Percentiles rank a stretch among this genome's conserved stretches.
phyloP scores from a whole-genome alignment of 1,284 basidiomycete species.

The Irpex rosettiformis region DNA sequence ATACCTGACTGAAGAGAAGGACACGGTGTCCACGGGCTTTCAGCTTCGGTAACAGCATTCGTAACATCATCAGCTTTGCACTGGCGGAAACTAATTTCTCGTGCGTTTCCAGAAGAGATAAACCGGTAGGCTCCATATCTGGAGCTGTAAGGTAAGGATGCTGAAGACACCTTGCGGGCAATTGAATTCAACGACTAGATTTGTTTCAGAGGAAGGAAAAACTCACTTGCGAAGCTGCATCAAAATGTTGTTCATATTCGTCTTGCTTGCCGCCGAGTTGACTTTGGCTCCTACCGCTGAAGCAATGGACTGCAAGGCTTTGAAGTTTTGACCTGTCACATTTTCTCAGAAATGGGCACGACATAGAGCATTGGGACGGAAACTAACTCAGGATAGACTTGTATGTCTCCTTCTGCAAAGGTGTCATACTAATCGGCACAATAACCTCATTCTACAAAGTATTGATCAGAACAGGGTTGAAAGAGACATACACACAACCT shows the following conservation, averaged over 20 bases:
- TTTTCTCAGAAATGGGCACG: neutral
- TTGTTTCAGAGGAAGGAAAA: neutral
- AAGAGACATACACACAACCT: slow-evolving; percentile 10
- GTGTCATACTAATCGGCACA: slow-evolving; percentile 87
- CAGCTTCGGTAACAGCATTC: slow-evolving; percentile 81
- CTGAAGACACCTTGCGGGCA: slow-evolving; percentile 80
- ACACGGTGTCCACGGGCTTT: slow-evolving; percentile 90
- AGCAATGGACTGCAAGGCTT: slow-evolving; percentile 58
- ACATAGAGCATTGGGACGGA: neutral
- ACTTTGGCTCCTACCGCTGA: slow-evolving; percentile 29
- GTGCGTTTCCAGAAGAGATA: slow-evolving; percentile 63
- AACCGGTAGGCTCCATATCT: slow-evolving; percentile 75
- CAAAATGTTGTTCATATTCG: slow-evolving; percentile 74
- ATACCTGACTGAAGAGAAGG: slow-evolving; percentile 95
- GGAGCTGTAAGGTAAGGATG: slow-evolving; percentile 88
- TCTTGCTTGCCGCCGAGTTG: slow-evolving; percentile 33
- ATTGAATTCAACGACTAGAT: neutral
- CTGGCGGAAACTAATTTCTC: slow-evolving; percentile 82
- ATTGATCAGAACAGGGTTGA: neutral
- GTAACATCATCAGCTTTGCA: slow-evolving; percentile 85
- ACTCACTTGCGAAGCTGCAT: slow-evolving; percentile 84
- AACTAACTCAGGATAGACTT: slow-evolving; percentile 72
- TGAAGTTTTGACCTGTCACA: slow-evolving; percentile 62
- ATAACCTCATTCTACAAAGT: slow-evolving; percentile 75
- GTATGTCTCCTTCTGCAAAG: slow-evolving; percentile 88